Evolutionary conservation across 768 basidiomycete species (phyloP), one percentile per base, ranked within the genome.

Genomic region (Grammothele lineata): DNA sequence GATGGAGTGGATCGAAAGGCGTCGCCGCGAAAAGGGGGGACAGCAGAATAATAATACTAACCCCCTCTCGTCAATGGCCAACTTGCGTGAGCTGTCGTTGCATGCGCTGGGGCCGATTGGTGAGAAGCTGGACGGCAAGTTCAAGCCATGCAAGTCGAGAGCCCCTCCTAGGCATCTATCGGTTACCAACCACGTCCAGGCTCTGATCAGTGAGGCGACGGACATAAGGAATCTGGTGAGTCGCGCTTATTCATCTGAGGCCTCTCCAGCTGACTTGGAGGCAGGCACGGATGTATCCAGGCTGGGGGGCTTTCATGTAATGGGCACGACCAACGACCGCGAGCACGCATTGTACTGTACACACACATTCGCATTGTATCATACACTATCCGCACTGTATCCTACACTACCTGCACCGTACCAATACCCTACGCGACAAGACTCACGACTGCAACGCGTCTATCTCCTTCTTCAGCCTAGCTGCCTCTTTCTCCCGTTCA

Each of bases 1-100:
- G 3, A 86, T 94, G 25, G 95, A 98, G 65, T 98, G 93, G 91
- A 87, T 91, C 51, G 83, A 88, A 62, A 83, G 81, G 51, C 76
- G 82, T 12, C 85, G 79, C 59, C 66, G 80, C 62, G 80, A 83
- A 30, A 32, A 34, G 18, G 17, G 15, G 8, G 43, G 39, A 23
- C 26, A 32, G 27, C 27, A 30, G 14, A n/a, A n/a, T n/a, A n/a
- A n/a, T n/a, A n/a, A n/a, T n/a, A 17, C n/a, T n/a, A 36, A 36
- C 35, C 35, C 35, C 17, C 8, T 30, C 8, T 30, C 10, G 32
- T 24, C 11, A 37, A 38, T 19, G 24, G 53, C 77, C 7, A 80
- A 91, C 53, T 65, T 92, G 51, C 71, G 74, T 12, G 70, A 68
- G 45, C 69, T 92, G 14, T 92, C 91, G 11, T 82, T 85, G 61